phyloP scores from a whole-genome alignment of 2,329 filamentous ascomycete species.

The Aspergillus udagawae region DNA sequence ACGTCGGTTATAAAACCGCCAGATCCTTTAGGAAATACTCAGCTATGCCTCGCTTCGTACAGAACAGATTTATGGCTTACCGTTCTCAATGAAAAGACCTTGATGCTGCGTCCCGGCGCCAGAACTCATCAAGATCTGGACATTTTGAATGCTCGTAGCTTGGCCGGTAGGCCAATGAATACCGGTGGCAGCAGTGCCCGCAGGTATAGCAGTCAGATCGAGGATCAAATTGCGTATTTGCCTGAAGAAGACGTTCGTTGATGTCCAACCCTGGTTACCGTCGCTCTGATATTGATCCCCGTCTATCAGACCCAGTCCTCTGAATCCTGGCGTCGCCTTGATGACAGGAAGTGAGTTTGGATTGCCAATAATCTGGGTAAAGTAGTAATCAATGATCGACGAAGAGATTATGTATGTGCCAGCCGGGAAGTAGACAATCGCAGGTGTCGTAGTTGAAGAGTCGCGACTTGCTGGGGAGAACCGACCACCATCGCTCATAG shows the following conservation, averaged over 20 bases:
- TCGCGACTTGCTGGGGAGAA: constrained; percentile 40
- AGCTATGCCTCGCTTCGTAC: not conserved
- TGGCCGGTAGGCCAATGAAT: constrained; percentile 55
- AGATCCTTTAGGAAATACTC: constrained; percentile 34
- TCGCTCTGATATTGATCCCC: constrained; percentile 49
- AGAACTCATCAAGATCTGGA: constrained; percentile 55
- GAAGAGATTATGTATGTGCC: constrained; percentile 57
- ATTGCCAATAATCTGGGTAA: constrained; percentile 60
- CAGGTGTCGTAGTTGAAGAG: constrained; percentile 50
- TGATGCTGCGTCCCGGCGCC: constrained; percentile 48
- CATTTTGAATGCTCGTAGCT: constrained; percentile 59
- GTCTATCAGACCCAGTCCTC: constrained; percentile 56
- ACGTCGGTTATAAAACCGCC: constrained; percentile 59
- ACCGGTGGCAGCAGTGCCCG: constrained; percentile 26
- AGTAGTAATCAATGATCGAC: constrained; percentile 60
- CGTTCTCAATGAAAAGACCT: constrained; percentile 59
- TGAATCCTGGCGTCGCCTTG: constrained; percentile 51
- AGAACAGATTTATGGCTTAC: constrained; percentile 19
- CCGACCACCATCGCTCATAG: constrained; percentile 44
- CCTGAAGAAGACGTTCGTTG: constrained; percentile 61
- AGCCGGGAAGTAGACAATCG: constrained; percentile 55
- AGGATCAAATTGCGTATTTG: constrained; percentile 64
- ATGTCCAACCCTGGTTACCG: constrained; percentile 35
- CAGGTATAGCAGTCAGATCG: constrained; percentile 47
- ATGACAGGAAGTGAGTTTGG: constrained; percentile 54